phyloP scores from a whole-genome alignment of 2,329 filamentous ascomycete species.

The Trichoderma lentiforme region DNA sequence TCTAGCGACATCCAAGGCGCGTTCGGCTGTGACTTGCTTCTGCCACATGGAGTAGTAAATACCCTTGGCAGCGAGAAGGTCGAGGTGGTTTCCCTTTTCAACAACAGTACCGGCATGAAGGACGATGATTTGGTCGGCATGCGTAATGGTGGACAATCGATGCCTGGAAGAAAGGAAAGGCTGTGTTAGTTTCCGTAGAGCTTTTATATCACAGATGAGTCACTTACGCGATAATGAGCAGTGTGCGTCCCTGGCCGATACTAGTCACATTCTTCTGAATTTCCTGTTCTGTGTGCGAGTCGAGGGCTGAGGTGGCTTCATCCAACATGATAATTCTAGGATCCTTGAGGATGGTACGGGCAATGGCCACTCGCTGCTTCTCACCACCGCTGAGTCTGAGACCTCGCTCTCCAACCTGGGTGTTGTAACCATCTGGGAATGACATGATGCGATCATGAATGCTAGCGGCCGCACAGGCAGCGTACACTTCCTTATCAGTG shows the following conservation, averaged over 20 bases:
- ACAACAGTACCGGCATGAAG: constrained; percentile 72
- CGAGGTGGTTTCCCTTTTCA: constrained; percentile 75
- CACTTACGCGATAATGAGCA: constrained; percentile 86
- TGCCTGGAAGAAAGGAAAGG: constrained; percentile 48
- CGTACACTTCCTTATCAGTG: constrained; percentile 76
- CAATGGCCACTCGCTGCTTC: constrained; percentile 91
- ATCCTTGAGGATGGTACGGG: constrained; percentile 87
- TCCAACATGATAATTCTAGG: constrained; percentile 90
- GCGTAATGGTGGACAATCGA: constrained; percentile 79
- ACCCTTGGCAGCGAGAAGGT: constrained; percentile 67
- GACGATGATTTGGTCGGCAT: constrained; percentile 81
- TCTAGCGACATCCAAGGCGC: constrained; percentile 46
- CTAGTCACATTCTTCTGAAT: constrained; percentile 83
- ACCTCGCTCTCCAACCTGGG: constrained; percentile 87
- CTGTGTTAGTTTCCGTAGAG: constrained; percentile 22
- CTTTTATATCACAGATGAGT: background rate
- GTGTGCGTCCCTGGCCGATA: constrained; percentile 79
- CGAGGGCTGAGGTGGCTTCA: constrained; percentile 86
- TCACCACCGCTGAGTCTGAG: constrained; percentile 85
- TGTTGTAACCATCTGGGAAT: constrained; percentile 84
- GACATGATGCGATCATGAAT: constrained; percentile 90
- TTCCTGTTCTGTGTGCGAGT: constrained; percentile 88
- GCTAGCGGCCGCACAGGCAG: constrained; percentile 79
- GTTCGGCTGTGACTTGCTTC: constrained; percentile 78
- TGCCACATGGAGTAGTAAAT: constrained; percentile 85